Percentiles rank a stretch among this genome's conserved stretches.
Conservation (phyloP, 345 rosid genomes). For the Microcos paniculata region DNA sequence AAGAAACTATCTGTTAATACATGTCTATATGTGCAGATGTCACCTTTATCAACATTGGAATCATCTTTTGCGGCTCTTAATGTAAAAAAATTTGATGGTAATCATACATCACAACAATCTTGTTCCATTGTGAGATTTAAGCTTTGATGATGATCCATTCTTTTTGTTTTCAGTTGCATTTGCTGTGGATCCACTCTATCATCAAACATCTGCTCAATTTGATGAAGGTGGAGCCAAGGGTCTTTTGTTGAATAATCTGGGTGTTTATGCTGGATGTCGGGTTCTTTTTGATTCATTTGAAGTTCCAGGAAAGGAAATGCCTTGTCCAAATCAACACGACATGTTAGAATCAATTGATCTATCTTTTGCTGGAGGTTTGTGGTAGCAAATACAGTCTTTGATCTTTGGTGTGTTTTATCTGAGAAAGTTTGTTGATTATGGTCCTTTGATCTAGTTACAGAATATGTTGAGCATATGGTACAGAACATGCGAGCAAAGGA, state of each 20-base stretch:
- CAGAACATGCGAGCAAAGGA: constrained; percentile 52
- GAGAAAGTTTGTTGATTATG: constrained; percentile 1
- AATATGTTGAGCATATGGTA: constrained; percentile 69
- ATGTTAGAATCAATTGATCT: constrained; percentile 63
- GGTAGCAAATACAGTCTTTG: neutral
- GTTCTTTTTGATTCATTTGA: constrained; percentile 93
- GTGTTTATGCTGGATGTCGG: constrained; percentile 80
- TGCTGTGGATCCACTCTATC: constrained; percentile 94
- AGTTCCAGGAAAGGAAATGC: constrained; percentile 70
- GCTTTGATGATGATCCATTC: constrained; percentile 20
- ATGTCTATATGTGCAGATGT: constrained; percentile 57
- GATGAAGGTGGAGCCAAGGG: constrained; percentile 99
- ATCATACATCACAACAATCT: constrained; percentile 21
- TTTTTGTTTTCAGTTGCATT: constrained; percentile 66
- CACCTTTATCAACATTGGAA: constrained; percentile 81
- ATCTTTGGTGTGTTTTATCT: neutral
- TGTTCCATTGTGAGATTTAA: constrained; percentile 13
- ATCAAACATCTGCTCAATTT: constrained; percentile 95
- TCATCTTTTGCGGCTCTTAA: constrained; percentile 84
- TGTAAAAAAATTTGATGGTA: constrained; percentile 88
- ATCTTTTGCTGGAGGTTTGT: constrained; percentile 73
- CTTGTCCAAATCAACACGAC: constrained; percentile 45
- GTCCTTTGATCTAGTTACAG: constrained; percentile 37
- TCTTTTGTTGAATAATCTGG: constrained; percentile 83
- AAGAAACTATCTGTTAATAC: constrained; percentile 24